Conservation (phyloP, 1,284 basidiomycete genomes). For the Heliocybe sulcata region DNA sequence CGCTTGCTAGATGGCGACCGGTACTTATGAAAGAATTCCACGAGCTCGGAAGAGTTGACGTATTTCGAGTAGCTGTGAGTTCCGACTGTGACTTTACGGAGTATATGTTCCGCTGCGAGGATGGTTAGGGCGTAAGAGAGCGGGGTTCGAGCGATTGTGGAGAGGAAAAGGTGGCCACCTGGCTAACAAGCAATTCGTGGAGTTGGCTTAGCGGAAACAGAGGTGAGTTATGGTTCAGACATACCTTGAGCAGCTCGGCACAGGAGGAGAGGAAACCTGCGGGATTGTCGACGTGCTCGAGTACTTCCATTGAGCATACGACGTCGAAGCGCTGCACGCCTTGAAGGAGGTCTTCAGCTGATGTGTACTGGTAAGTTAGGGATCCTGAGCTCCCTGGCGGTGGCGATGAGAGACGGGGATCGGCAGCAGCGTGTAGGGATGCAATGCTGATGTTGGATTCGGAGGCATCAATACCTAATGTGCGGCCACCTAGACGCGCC, state of each 20-base stretch:
- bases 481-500: constrained; percentile 81
- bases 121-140: constrained; percentile 89
- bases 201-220: neutral
- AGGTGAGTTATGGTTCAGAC: neutral
- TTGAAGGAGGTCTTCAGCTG: constrained; percentile 70
- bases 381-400: constrained; percentile 14
- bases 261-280: constrained; percentile 77
- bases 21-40: constrained; percentile 71
- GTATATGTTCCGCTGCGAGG: constrained; percentile 80
- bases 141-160: constrained; percentile 93
- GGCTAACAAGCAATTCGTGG: constrained; percentile 70
- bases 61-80: constrained; percentile 94
- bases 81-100: constrained; percentile 80
- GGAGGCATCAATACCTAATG: constrained; percentile 89
- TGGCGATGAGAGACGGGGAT: constrained; percentile 48
- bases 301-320: constrained; percentile 96
- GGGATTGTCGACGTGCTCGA: constrained; percentile 97
- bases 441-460: constrained; percentile 85
- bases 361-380: constrained; percentile 67
- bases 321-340: constrained; percentile 75
- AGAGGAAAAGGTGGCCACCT: constrained; percentile 92
- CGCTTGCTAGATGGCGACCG: constrained; percentile 32
- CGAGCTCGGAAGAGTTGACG: constrained; percentile 85
- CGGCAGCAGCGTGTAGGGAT: constrained; percentile 72
- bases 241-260: constrained; percentile 79